Evolutionary conservation across 257 asterid genomes (phyloP), one percentile per base, ranked within the genome.

Genomic region (Petrea volubilis): DNA sequence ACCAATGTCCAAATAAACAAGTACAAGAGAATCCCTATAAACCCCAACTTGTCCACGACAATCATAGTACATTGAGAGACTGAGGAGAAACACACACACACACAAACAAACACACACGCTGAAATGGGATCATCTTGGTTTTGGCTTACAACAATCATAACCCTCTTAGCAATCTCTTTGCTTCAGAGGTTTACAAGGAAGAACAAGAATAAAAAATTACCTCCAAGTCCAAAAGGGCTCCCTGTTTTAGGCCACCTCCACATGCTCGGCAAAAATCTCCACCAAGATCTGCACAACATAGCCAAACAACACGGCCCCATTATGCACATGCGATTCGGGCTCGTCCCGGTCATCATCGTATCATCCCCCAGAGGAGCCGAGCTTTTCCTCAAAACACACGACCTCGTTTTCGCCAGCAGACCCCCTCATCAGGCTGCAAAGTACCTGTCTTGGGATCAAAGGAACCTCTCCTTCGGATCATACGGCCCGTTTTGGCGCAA

Each of bases 401-500:
- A 84, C 73, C 81, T 72, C 4, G 77, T 64, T 3, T 85, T 79
- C 17, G 87, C 93, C 0, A 74, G 83, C 52, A 60, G 90, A 25
- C 93, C 93, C 0, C 88, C 86, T 1, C 82, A 74, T n/a, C 80
- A 77, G 46, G 88, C 84, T 2, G 74, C 86, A 0, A 80, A 79
- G 66, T 67, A 76, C 56, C 2, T 87, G 2, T 65, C 87, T 0
- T 87, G 81, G 62, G 85, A 77, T 10, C 84, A 81, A 28, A 75
- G 81, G 18, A 79, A 64, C 77, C 51, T 80, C 1, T 17, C 76
- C 0, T 84, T 80, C 8, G 82, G 74, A 0, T 7, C 46, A 3
- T 87, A 84, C 20, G 90, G 90, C 0, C 70, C 83, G 0, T 81
- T 80, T 55, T 87, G 88, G 93, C 88, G 90, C n/a, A 79, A 81